Evolutionary conservation across 768 basidiomycete species (phyloP).

Genomic region (Kwoniella europaea): DNA sequence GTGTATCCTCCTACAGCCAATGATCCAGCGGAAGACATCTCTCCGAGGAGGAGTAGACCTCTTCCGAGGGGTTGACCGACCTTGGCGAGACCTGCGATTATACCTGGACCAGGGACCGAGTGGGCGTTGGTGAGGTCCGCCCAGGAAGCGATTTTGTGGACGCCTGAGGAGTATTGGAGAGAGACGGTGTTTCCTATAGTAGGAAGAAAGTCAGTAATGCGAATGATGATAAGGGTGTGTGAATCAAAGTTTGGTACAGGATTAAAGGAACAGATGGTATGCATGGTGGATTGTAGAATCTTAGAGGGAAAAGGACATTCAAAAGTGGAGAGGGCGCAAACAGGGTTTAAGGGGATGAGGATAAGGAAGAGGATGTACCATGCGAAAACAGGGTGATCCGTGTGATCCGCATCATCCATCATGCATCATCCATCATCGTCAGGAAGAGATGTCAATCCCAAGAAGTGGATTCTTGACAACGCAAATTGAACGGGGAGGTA

Average conservation of each 20-base stretch:
- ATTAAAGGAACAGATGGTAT: no score
- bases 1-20: slow-evolving; percentile 85
- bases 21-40: slow-evolving; percentile 91
- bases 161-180: slow-evolving; percentile 88
- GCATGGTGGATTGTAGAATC: no score
- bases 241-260: no score
- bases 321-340: no score
- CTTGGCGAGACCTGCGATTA: slow-evolving; percentile 84
- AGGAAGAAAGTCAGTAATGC: not conserved
- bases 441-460: no score
- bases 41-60: slow-evolving; percentile 87
- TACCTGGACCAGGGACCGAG: slow-evolving; percentile 91
- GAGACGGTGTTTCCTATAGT: slow-evolving; percentile 88
- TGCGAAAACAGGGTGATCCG: no score
- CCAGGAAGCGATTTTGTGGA: slow-evolving; percentile 93
- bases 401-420: no score
- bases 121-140: slow-evolving; percentile 97
- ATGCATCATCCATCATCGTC: no score
- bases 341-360: no score
- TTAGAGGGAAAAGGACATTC: no score
- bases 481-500: not conserved
- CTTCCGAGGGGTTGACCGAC: slow-evolving; percentile 83
- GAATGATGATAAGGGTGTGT: not conserved
- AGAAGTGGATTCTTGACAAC: no score
- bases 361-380: no score